phyloP scores from a whole-genome alignment of 148 eudicot species.

The Heliosperma pusillum region DNA sequence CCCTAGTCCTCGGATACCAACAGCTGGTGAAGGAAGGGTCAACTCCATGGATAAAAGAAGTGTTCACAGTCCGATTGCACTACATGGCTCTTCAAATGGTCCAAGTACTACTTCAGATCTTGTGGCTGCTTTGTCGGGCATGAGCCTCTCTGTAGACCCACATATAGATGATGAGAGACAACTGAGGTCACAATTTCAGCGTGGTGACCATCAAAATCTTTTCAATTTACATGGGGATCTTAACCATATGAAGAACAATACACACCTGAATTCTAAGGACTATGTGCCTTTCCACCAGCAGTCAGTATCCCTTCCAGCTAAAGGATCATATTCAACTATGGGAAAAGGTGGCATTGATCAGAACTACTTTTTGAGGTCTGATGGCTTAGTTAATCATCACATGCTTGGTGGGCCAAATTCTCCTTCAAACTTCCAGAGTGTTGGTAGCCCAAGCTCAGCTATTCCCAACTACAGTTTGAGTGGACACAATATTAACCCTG shows the following conservation, averaged over 20 bases:
- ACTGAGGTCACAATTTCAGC: conserved; percentile 37
- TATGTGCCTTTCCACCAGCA: conserved; percentile 33
- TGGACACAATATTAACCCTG: conserved; percentile 58
- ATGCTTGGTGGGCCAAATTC: conserved; percentile 48
- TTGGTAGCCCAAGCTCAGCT: conserved; percentile 72
- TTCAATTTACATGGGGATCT: conserved; percentile 41
- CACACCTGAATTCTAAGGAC: conserved; percentile 30
- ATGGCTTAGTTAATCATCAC: conserved; percentile 47
- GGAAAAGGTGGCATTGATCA: conserved; percentile 39
- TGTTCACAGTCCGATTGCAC: conserved; percentile 37
- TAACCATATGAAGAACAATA: conserved; percentile 31
- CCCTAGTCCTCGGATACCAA: conserved; percentile 72
- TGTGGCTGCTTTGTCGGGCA: conserved; percentile 60
- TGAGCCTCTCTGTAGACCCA: conserved; percentile 46
- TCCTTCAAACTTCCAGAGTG: conserved; percentile 53
- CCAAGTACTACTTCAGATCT: conserved; percentile 39
- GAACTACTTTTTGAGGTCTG: conserved; percentile 36
- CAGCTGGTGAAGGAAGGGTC: conserved; percentile 56
- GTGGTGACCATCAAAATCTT: conserved; percentile 37
- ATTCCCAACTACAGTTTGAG: conserved; percentile 54
- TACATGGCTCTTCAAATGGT: conserved; percentile 35
- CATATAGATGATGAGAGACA: conserved; percentile 46
- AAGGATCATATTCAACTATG: conserved; percentile 42
- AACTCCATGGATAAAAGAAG: conserved; percentile 53
- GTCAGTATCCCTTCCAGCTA: conserved; percentile 37